Base-by-base conservation (phyloP, 148 eudicot species). In the Spergularia marina region DNA sequence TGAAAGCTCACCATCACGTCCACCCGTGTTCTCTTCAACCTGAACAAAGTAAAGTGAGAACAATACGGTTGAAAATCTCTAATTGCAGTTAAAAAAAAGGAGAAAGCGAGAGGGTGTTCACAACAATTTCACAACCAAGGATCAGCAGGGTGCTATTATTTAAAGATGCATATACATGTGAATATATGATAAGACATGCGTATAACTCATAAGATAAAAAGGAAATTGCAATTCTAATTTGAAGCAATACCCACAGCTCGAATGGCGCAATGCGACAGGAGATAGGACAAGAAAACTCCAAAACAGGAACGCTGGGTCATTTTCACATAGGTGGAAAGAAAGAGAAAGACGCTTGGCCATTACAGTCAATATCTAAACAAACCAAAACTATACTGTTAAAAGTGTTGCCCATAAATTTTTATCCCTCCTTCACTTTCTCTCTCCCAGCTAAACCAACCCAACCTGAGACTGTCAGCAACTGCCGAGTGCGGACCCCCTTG, bases 1-100 rank as follows among this genome's bases (percentile, higher is more conserved):
- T 62, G 58, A 74, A 69, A 62, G 62, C 79, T 70, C 67, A 85
- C 85, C 89, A 73, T 91, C 96, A 78, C 96, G 90, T 68, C 86
- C 90, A 49, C 82, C 84, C 23, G 86, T 84, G 18, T 83, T 85
- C 81, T 94, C 98, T 75, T 90, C 98, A 69, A 85, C 87, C 98
- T 94, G 84, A 61, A 76, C 23, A 77, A 57, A 60, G 23, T 10
- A 55, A 16, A 76, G 15, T 60, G 17, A 25, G 5, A 73, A 44
- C 8, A 44, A 9, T 44, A 44, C 10, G 8, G 49, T 6, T 44
- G 49, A 2, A 2, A 2, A 44, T 6, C 49, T 44, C 49, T 9
- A 44, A 44, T 30, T 9, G 49, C 0, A 6, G 49, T 44, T 44
- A 4, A 9, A 44, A 23, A 23, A 44, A 44, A 9, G 49, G 49